Base-by-base conservation (phyloP, 2,329 filamentous ascomycete genomes). In the Stagonosporopsis chrysanthemi region DNA sequence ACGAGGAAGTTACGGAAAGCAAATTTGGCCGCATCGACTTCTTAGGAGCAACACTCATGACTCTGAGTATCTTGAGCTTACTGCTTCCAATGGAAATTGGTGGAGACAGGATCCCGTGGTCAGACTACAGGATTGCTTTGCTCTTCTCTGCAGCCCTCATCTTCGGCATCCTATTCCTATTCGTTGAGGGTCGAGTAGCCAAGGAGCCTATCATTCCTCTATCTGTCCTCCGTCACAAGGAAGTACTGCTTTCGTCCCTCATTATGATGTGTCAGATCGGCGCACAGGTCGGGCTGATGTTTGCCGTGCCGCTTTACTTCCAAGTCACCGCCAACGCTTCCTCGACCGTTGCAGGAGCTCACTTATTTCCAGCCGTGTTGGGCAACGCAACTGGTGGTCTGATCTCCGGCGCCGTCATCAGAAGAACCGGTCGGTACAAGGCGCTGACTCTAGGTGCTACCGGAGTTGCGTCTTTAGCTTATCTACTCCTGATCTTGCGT, bases 291-390 rank as follows among this genome's bases (percentile, higher is more conserved):
- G 83, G 81, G 75, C 79, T 87, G 68, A 87, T 90, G 84, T 88
- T 86, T 51, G 82, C 83, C 0, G 82, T 90, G 0, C 89, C 89
- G 0, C 73, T 91, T 0, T 91, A 91, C 74, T 91, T 91, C 61
- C 86, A 89, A 55, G 83, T 88, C 1, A 88, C 87, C 0, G 77
- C 82, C 5, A 77, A 80, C 0, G 82, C 81, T 2, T 86, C 84
- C 0, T 86, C 83, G 41, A 86, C 87, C 0, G 75, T 78, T 1
- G 86, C 88, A 0, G 83, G 83, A 2, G 77, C 83, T 0, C 86
- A 90, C 64, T 77, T 92, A 0, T 81, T 91, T 38, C 89, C 89
- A 0, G 86, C 88, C 0, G 87, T 91, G 0, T 74, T 84, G 0
- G 89, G 88, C 0, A 91, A 91, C 63, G 84, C 88, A 0, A 57